These are phyloP conservation scores for Austroboletus rostrupii DNA, from an alignment of 1,284 basidiomycete species.

Conservation along the genomic window DNA sequence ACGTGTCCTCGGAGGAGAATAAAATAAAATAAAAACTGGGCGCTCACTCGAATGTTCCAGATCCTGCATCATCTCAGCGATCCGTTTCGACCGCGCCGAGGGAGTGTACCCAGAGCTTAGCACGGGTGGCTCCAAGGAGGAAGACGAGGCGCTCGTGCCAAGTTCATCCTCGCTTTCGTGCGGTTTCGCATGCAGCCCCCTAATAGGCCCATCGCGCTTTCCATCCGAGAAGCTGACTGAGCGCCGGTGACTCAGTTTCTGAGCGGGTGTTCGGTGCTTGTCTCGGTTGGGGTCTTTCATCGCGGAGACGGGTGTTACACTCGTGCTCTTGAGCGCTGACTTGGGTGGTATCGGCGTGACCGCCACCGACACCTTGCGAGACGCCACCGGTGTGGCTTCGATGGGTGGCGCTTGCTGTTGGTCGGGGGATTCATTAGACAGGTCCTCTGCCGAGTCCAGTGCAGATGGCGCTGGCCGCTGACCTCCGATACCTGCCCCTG, in stretches of 20 bases:
- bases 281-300: constrained; percentile 43
- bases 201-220: constrained; percentile 78
- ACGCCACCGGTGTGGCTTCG: constrained; percentile 32
- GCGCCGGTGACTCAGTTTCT: constrained; percentile 50
- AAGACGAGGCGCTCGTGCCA: constrained; percentile 27
- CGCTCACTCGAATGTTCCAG: constrained; percentile 63
- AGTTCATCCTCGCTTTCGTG: constrained; percentile 36
- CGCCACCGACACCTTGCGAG: constrained; percentile 49
- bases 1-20: not conserved
- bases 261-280: constrained; percentile 50
- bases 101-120: constrained; percentile 39
- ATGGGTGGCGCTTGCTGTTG: constrained; percentile 3
- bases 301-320: constrained; percentile 28
- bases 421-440: constrained; percentile 13
- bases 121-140: constrained; percentile 24
- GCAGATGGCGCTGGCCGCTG: constrained; percentile 26
- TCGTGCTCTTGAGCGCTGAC: constrained; percentile 43
- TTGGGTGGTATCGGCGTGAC: constrained; percentile 52
- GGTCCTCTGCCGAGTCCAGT: constrained; percentile 44
- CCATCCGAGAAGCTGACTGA: constrained; percentile 96
- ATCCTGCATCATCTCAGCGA: constrained; percentile 71
- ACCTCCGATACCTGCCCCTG: not conserved
- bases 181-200: constrained; percentile 48
- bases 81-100: constrained; percentile 72
- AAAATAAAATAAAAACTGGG: not conserved